These are phyloP conservation scores for Yarrowia galli DNA, from an alignment of 1,139 yeast genomes.

Conservation along the genomic window DNA sequence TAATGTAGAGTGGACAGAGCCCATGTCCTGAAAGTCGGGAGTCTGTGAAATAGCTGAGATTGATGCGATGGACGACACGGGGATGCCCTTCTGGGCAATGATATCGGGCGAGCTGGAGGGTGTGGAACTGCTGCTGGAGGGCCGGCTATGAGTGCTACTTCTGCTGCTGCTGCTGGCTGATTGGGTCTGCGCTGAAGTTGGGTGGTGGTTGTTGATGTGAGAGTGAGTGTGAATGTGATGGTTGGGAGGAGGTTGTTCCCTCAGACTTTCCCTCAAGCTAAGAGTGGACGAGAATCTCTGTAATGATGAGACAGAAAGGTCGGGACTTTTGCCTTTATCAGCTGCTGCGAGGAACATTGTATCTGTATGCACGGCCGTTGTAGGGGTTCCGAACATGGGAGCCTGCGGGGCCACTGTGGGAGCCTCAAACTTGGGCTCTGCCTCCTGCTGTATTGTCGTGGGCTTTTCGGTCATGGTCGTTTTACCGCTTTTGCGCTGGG, in stretches of 20 bases:
- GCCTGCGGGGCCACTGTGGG: conserved; percentile 7
- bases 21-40: conserved; percentile 34
- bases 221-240: background rate
- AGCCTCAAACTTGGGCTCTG: background rate
- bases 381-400: conserved; percentile 12
- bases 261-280: background rate
- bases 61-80: conserved; percentile 32
- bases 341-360: conserved; percentile 10
- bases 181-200: background rate
- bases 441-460: too few relatives aligned
- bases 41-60: conserved; percentile 31
- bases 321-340: conserved; percentile 31
- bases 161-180: background rate
- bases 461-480: conserved; percentile 6
- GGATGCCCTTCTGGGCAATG: conserved; percentile 35
- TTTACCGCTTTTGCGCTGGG: conserved; percentile 26
- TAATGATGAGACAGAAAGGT: conserved; percentile 17
- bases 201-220: background rate
- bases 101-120: conserved; percentile 32
- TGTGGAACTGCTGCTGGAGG: conserved; percentile 11
- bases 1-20: conserved; percentile 21
- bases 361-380: conserved; percentile 33
- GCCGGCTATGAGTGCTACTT: conserved; percentile 16
- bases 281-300: conserved; percentile 18
- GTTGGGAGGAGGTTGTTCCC: background rate